These are phyloP conservation scores for Ustilago trichophora DNA, from an alignment of 1,284 basidiomycete genomes.

Conservation along the genomic window DNA sequence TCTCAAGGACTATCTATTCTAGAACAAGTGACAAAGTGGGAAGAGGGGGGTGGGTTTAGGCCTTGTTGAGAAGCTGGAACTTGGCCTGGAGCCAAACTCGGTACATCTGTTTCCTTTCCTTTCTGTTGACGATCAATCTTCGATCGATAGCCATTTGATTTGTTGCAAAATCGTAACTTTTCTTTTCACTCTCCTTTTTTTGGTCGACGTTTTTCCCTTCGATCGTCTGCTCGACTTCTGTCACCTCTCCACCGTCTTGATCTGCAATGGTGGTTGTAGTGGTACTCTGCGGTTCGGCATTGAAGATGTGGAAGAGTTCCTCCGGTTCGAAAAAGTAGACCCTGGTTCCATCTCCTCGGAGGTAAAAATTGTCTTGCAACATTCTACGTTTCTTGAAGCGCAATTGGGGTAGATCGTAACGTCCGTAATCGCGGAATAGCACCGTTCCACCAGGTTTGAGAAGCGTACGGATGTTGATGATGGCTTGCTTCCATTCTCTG, in stretches of 20 bases:
- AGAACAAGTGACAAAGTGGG: no score
- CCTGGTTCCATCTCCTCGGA: slow-evolving; percentile 90
- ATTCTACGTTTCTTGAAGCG: slow-evolving; percentile 87
- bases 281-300: slow-evolving; percentile 36
- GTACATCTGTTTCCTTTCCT: slow-evolving; percentile 64
- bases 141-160: slow-evolving; percentile 63
- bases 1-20: no score
- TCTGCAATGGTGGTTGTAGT: slow-evolving; percentile 7
- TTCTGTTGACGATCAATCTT: slow-evolving; percentile 62
- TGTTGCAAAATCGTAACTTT: slow-evolving; percentile 46
- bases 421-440: slow-evolving; percentile 91
- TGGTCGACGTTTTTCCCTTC: background rate
- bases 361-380: slow-evolving; percentile 80
- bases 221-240: background rate
- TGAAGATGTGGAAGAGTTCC: slow-evolving; percentile 58
- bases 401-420: slow-evolving; percentile 87
- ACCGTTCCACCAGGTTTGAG: slow-evolving; percentile 88
- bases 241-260: background rate
- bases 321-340: slow-evolving; percentile 64
- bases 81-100: slow-evolving; percentile 64
- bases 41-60: no score
- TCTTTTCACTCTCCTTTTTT: background rate
- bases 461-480: slow-evolving; percentile 79
- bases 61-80: slow-evolving; percentile 28
- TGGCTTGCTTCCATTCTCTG: slow-evolving; percentile 84